A percentile compares a stretch with the other conserved stretches of the same genome.
phyloP scores from a whole-genome alignment of 2,329 filamentous ascomycete species.

The Penicillium sp. region DNA sequence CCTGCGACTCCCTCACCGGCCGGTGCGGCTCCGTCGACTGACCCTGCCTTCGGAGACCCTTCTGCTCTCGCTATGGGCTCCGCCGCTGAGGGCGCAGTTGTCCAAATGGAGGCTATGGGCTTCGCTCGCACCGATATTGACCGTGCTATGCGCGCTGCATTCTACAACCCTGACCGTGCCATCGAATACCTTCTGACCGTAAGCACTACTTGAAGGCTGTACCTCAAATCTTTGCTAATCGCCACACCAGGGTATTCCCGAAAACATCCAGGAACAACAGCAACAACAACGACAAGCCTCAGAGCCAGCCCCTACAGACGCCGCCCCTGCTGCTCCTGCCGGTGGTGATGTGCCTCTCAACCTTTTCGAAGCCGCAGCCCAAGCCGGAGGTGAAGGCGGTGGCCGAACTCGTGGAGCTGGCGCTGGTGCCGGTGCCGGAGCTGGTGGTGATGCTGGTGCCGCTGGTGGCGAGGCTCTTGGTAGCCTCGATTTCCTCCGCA shows the following conservation, averaged over 20 bases:
- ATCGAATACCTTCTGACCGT: conserved; percentile 93
- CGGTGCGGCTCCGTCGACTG: conserved; percentile 42
- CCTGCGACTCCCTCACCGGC: conserved; percentile 51
- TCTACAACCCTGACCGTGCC: conserved; percentile 93
- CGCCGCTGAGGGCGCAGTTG: conserved; percentile 76
- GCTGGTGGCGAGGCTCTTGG: conserved; percentile 60
- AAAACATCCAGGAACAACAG: conserved; percentile 71
- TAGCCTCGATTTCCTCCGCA: conserved; percentile 88
- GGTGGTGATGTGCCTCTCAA: conserved; percentile 68
- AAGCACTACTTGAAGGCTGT: conserved; percentile 40
- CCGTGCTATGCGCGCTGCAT: conserved; percentile 91
- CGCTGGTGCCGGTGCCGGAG: conserved; percentile 45
- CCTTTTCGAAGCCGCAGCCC: conserved; percentile 88
- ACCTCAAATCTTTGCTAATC: conserved; percentile 4
- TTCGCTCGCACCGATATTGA: conserved; percentile 88
- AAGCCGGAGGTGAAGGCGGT: conserved; percentile 54
- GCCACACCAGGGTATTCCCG: conserved; percentile 75
- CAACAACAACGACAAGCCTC: conserved; percentile 61
- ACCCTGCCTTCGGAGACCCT: conserved; percentile 62
- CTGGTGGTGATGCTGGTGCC: conserved; percentile 40
- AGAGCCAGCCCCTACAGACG: conserved; percentile 41
- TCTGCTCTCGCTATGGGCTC: conserved; percentile 84
- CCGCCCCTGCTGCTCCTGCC: conserved; percentile 36
- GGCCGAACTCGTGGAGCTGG: conserved; percentile 36
- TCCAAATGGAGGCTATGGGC: conserved; percentile 96